phyloP scores from a whole-genome alignment of 257 asterid species.

The Solanum bukasovii region DNA sequence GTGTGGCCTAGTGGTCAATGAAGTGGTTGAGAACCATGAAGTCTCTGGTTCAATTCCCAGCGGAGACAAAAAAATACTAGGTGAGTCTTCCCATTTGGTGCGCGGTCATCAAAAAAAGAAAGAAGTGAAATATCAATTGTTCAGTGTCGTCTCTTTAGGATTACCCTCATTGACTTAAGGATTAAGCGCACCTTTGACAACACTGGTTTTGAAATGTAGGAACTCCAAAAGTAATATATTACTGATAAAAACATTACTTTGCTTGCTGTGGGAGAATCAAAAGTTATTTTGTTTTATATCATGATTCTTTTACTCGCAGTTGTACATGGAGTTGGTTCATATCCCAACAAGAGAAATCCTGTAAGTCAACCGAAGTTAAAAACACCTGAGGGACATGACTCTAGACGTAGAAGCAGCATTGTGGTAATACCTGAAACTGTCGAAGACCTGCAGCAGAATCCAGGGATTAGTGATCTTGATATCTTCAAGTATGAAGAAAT shows the following conservation, averaged over 20 bases:
- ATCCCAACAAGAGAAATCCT: slow-evolving; percentile 30
- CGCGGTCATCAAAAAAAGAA: too few relatives aligned
- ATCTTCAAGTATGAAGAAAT: slow-evolving; percentile 84
- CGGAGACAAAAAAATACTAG: too few relatives aligned
- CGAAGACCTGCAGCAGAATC: slow-evolving; percentile 59
- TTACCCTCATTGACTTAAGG: not conserved
- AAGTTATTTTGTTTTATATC: not conserved
- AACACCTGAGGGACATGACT: not conserved
- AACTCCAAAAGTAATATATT: not conserved
- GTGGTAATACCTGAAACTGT: slow-evolving; percentile 53
- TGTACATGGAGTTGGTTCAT: slow-evolving; percentile 17
- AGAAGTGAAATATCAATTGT: too few relatives aligned
- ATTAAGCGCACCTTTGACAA: not conserved
- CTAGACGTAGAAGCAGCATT: slow-evolving; percentile 16
- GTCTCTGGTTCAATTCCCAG: too few relatives aligned
- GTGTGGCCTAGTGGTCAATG: too few relatives aligned
- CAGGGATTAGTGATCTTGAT: slow-evolving; percentile 69
- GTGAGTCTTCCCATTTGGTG: too few relatives aligned
- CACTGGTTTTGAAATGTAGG: not conserved
- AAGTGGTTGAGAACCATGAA: too few relatives aligned
- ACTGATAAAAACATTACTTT: not conserved
- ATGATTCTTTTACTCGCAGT: not conserved
- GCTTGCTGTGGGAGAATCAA: not conserved
- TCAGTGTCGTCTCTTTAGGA: not conserved
- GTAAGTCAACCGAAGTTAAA: slow-evolving; percentile 8